Base-by-base conservation (phyloP, 1,139 yeast species). In the Schizosaccharomyces versatilis region DNA sequence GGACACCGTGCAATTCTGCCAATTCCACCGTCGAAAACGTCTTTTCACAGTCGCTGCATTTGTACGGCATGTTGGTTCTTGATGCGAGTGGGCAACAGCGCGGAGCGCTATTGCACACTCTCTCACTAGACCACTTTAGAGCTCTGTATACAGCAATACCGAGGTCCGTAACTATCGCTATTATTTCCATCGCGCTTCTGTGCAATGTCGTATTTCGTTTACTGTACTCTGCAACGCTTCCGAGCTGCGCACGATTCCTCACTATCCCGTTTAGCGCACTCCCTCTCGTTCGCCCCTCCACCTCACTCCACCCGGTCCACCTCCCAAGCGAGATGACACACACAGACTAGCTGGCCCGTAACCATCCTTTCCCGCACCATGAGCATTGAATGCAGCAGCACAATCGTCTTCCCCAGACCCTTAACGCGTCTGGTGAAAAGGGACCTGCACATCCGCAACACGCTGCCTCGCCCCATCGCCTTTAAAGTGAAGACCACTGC, bases 401-500 rank as follows among this genome's bases (percentile, higher is more conserved):
- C 54, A 38, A 47, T 57, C 36, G 56, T 54, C 17, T 57, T 57
- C 51, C 56, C 52, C 14, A 49, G 59, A 38, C 59, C 59, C 12
- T 51, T 57, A 36, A 57, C 56, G 8, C 39, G 24, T 17, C 47
- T 54, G 53, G 59, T 57, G 36, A 57, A 57, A 53, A 56, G 54
- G 47, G 42, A 59, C 6, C 40, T 55, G 47, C 41, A 48, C 38
- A 41, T 55, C 51, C 54, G 52, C 47, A 62, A 54, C 36, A 53
- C 60, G 14, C 54, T 56, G 41, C 51, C 60, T 60, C 70, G 69
- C 54, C 71, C 78, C 47, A 74, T 81, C 53, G 95, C 95, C 41
- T 90, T 85, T 74, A 93, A 93, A 72, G 96, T 93, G 65, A 93
- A 90, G 71, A 90, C 99, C 53, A 90, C 99, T 7, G 96, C 97